Percentiles rank a stretch among this genome's conserved stretches.
These are phyloP conservation scores for Ustilago loliicola DNA, from an alignment of 1,284 basidiomycete genomes.

Conservation along the genomic window DNA sequence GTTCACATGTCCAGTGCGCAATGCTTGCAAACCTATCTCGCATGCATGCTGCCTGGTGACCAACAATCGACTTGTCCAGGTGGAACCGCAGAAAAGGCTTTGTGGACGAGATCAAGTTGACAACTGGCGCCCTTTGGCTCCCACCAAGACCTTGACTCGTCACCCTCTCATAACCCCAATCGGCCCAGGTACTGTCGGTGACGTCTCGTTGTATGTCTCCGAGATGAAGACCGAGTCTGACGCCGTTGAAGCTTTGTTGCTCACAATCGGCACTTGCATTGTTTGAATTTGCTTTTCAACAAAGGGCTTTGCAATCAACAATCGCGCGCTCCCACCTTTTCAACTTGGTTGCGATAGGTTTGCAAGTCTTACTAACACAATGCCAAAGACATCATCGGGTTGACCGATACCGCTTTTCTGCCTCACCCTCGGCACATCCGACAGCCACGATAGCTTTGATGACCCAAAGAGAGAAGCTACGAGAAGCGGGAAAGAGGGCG, in stretches of 20 bases:
- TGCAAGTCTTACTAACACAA: too few species aligned
- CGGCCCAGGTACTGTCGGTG: neutral
- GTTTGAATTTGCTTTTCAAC: neutral
- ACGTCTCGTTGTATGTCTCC: neutral
- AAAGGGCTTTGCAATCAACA: slow-evolving; percentile 1
- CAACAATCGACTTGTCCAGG: too few species aligned
- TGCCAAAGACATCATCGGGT: too few species aligned
- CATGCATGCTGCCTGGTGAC: too few species aligned
- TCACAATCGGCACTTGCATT: neutral
- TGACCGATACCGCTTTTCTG: too few species aligned
- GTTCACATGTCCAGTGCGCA: neutral
- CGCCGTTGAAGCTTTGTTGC: neutral
- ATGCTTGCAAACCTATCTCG: neutral
- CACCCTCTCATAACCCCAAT: neutral
- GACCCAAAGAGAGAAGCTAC: too few species aligned
- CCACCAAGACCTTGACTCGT: neutral
- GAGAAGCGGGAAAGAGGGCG: too few species aligned
- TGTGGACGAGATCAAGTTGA: neutral
- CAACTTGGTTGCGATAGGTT: neutral
- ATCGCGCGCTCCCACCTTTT: neutral
- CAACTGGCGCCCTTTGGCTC: neutral
- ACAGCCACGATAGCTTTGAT: neutral
- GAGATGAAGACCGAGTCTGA: neutral
- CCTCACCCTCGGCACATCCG: neutral
- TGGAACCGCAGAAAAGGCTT: neutral